Percentiles rank a stretch among this genome's conserved stretches.
Evolutionary conservation across 2,329 filamentous ascomycete species (phyloP).

Genomic region (Pestalotiopsis sp.): DNA sequence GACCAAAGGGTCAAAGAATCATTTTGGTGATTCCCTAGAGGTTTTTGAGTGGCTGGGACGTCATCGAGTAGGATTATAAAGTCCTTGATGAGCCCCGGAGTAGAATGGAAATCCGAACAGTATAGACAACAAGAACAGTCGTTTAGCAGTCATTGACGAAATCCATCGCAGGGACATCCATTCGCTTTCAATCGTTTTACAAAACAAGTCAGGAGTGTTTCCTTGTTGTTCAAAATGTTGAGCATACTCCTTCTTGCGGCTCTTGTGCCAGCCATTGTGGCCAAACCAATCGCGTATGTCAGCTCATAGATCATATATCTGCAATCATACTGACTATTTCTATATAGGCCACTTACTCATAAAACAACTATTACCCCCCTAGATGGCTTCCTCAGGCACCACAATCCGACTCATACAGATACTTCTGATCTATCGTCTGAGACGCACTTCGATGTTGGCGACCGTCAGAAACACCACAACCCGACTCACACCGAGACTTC

Average conservation of each 20-base stretch:
- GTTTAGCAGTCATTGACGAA: not conserved
- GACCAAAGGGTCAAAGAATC: not conserved
- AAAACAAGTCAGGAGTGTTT: not conserved
- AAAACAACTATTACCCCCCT: not conserved
- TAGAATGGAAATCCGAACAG: too few species aligned
- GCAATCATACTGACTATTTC: not conserved
- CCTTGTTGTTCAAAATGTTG: not conserved
- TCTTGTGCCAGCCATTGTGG: not conserved
- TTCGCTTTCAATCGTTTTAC: not conserved
- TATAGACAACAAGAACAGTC: not conserved
- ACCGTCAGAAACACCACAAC: too few species aligned
- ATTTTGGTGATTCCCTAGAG: not conserved
- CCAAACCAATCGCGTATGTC: not conserved
- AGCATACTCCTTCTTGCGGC: not conserved
- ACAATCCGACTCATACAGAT: not conserved
- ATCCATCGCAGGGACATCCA: not conserved
- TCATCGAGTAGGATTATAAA: not conserved
- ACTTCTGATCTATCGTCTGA: not conserved
- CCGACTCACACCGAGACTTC: too few species aligned
- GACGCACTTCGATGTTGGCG: not conserved
- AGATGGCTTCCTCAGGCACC: not conserved
- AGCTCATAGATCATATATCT: not conserved
- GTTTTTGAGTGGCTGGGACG: not conserved
- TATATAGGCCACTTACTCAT: not conserved
- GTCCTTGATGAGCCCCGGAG: not conserved